phyloP scores from a whole-genome alignment of 2,329 filamentous ascomycete genomes.

The Trichoderma sp. region DNA sequence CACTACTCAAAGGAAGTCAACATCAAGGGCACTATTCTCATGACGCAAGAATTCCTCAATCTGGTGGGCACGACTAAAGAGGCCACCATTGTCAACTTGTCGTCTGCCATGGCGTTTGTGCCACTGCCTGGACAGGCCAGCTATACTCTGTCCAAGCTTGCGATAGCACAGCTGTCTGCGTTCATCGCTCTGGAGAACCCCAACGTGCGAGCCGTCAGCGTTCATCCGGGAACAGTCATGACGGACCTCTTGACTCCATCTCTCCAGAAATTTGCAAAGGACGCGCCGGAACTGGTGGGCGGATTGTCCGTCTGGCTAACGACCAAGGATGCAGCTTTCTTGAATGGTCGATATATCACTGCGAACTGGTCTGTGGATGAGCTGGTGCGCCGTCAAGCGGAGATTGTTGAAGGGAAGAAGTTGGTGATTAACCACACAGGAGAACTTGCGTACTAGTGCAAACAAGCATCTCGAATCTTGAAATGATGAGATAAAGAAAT shows the following conservation, averaged over 20 bases:
- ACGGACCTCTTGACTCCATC: background rate
- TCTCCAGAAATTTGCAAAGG: background rate
- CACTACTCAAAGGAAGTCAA: background rate
- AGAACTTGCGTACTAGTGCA: background rate
- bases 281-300: no score
- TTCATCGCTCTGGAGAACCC: background rate
- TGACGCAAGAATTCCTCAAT: constrained; percentile 2
- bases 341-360: background rate
- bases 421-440: background rate
- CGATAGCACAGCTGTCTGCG: background rate
- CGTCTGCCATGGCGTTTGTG: background rate
- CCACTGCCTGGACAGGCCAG: background rate
- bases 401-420: constrained; percentile 1
- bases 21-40: constrained; percentile 4
- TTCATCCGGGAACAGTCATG: constrained; percentile 9
- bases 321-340: background rate
- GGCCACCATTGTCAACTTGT: constrained; percentile 6
- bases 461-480: background rate
- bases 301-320: constrained; percentile 5
- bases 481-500: background rate
- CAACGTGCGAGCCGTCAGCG: background rate
- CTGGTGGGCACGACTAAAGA: background rate
- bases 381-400: background rate
- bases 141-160: constrained; percentile 8
- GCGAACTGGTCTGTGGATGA: constrained; percentile 18